Evolutionary conservation across 306 rosid species (phyloP), one percentile per base, ranked within the genome.

Genomic region (Vachellia collinsii): DNA sequence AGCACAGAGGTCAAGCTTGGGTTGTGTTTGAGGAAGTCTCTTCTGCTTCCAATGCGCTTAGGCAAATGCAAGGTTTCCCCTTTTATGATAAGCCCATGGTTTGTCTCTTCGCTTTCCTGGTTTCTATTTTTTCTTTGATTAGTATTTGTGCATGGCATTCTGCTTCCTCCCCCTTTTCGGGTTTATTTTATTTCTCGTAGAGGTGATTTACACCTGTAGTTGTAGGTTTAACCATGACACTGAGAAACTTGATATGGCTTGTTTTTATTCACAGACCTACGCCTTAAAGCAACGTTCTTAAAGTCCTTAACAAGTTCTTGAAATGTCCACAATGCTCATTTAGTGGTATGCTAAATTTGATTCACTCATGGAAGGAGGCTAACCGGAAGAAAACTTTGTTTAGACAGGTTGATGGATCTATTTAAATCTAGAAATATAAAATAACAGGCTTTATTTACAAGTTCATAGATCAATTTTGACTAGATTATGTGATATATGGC

Each of bases 1-100:
- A 96, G 85, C 99, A 93, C 84, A 96, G 92, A 74, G 99, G 99
- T 25, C 99, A 96, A 83, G 98, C 98, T 53, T 96, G 97, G 98
- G 97, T 96, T 9, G 93, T 96, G 47, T 96, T 96, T 82, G 93
- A 96, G 66, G 98, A 92, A n/a, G 91, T 82, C 3, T 68, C 90
- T 67, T 96, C 98, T 29, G 98, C 99, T 84, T 64, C 97, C 78
- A 96, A 92, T 85, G 97, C 99, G 39, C 90, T 93, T 63, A 88
- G 97, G 83, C 94, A 96, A 85, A 93, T 96, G 99, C 99, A 96
- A 77, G 98, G 97, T 77, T 96, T 96, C 78, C 99, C 99, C 54
- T 96, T 96, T 80, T 96, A 96, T 41, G 98, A 96, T 82, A 96
- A 92, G 79, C 99, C 97, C 74, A 96, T 75, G 75, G 75, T 70